Conservation (phyloP, 805 yeast genomes). For the Helenozyma rhizophorensis region DNA sequence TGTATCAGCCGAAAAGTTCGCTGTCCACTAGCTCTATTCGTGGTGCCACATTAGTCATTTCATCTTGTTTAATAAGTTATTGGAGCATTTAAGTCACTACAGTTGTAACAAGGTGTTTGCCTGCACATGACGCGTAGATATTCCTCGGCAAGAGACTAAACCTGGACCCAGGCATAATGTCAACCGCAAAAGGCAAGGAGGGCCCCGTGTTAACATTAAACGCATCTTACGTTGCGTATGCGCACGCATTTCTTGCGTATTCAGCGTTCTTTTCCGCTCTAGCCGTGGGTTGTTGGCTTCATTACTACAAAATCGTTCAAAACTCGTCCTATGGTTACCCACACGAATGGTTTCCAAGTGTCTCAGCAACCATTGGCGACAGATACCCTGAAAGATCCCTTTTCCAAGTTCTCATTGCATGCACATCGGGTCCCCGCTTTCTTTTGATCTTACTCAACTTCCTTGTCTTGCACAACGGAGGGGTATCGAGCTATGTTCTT, state of each 20-base stretch:
- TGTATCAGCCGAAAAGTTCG: too few species aligned
- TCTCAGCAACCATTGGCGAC: conserved; percentile 95
- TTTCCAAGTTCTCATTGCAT: conserved; percentile 86
- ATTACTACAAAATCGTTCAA: conserved; percentile 81
- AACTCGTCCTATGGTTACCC: conserved; percentile 90
- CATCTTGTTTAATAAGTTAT: neutral
- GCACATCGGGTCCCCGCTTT: conserved; percentile 92
- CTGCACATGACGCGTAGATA: too few species aligned
- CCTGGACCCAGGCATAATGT: too few species aligned
- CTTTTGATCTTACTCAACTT: conserved; percentile 51
- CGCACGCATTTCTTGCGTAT: conserved; percentile 69
- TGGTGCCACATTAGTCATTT: too few species aligned
- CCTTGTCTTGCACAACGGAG: conserved; percentile 39
- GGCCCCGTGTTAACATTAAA: conserved; percentile 38
- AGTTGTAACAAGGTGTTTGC: too few species aligned
- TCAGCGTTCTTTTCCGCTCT: conserved; percentile 76
- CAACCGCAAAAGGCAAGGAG: too few species aligned
- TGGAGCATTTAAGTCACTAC: too few species aligned
- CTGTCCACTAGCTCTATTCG: too few species aligned
- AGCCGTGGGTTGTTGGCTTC: conserved; percentile 67
- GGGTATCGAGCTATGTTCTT: conserved; percentile 36
- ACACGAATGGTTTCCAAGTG: conserved; percentile 98
- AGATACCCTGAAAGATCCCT: conserved; percentile 92
- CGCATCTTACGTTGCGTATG: conserved; percentile 63
- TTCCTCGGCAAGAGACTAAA: too few species aligned